These are phyloP conservation scores for Phytophthora fragariaefolia DNA, from an alignment of 352 stramenopile genomes.

Conservation along the genomic window DNA sequence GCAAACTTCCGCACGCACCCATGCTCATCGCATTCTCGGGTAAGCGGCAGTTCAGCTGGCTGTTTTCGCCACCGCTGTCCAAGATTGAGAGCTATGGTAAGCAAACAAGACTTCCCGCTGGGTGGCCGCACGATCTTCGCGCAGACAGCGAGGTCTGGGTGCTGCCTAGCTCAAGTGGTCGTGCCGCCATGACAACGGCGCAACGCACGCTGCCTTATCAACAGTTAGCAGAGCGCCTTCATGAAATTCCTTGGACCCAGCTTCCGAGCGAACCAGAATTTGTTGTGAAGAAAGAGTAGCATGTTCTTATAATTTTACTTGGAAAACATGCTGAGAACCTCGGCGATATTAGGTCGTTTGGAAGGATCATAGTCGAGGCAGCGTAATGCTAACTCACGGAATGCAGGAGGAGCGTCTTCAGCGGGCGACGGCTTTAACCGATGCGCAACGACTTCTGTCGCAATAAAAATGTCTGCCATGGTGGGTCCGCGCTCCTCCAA, in stretches of 20 bases:
- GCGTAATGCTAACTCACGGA: slow-evolving; percentile 44
- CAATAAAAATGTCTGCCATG: slow-evolving; percentile 71
- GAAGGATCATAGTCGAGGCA: slow-evolving; percentile 63
- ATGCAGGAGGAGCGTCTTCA: slow-evolving; percentile 52
- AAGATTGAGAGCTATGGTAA: slow-evolving; percentile 70
- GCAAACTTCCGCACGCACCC: slow-evolving; percentile 54
- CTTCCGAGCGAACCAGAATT: slow-evolving; percentile 42
- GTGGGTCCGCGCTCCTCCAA: slow-evolving; percentile 53
- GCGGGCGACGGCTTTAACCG: slow-evolving; percentile 49
- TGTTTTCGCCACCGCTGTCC: slow-evolving; percentile 77
- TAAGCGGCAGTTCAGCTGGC: slow-evolving; percentile 86
- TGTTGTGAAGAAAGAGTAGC: slow-evolving; percentile 24
- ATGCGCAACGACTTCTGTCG: slow-evolving; percentile 52
- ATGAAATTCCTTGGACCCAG: slow-evolving; percentile 57
- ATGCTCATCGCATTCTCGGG: slow-evolving; percentile 87
- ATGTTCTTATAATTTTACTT: slow-evolving; percentile 36
- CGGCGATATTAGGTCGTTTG: slow-evolving; percentile 45
- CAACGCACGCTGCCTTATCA: slow-evolving; percentile 75
- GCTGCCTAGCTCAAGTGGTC: slow-evolving; percentile 82
- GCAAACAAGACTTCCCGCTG: slow-evolving; percentile 63
- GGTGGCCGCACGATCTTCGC: slow-evolving; percentile 71
- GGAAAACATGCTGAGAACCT: slow-evolving; percentile 49
- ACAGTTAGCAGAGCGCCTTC: slow-evolving; percentile 68
- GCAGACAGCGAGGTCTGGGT: slow-evolving; percentile 82
- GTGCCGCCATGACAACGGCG: slow-evolving; percentile 79